A percentile compares a stretch with the other conserved stretches of the same genome.
Conservation (phyloP, 805 yeast species). For the Zygotorulaspora florentina region DNA sequence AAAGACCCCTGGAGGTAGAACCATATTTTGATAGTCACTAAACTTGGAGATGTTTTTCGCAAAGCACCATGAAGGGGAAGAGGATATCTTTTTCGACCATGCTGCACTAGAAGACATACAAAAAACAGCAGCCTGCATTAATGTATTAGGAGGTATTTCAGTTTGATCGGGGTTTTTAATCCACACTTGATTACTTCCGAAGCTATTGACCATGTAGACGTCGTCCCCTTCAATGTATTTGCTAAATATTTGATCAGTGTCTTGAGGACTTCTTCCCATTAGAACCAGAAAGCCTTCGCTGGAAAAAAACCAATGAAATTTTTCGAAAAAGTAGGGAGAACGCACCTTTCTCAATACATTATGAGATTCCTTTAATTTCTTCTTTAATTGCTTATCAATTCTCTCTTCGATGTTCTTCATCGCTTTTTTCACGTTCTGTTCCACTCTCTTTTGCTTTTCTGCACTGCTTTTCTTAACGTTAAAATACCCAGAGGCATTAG, state of each 20-base stretch:
- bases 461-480: constrained; percentile 70
- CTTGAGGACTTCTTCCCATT: constrained; percentile 79
- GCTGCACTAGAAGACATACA: constrained; percentile 80
- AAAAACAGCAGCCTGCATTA: constrained; percentile 84
- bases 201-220: constrained; percentile 68
- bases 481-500: constrained; percentile 81
- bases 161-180: constrained; percentile 73
- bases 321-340: constrained; percentile 85
- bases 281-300: constrained; percentile 82
- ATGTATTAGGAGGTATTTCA: constrained; percentile 80
- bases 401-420: constrained; percentile 77
- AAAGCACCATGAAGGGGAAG: constrained; percentile 82
- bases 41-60: constrained; percentile 66
- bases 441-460: constrained; percentile 76
- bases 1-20: constrained; percentile 61
- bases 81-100: constrained; percentile 81
- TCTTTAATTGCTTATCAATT: constrained; percentile 66
- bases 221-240: constrained; percentile 74
- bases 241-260: constrained; percentile 74
- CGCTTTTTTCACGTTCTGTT: constrained; percentile 70
- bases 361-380: constrained; percentile 54
- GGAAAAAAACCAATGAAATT: constrained; percentile 90
- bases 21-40: constrained; percentile 47
- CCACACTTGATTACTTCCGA: constrained; percentile 63
- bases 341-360: constrained; percentile 55